These are phyloP conservation scores for Pyrenochaeta sp. DNA, from an alignment of 2,329 filamentous ascomycete species.

Conservation along the genomic window DNA sequence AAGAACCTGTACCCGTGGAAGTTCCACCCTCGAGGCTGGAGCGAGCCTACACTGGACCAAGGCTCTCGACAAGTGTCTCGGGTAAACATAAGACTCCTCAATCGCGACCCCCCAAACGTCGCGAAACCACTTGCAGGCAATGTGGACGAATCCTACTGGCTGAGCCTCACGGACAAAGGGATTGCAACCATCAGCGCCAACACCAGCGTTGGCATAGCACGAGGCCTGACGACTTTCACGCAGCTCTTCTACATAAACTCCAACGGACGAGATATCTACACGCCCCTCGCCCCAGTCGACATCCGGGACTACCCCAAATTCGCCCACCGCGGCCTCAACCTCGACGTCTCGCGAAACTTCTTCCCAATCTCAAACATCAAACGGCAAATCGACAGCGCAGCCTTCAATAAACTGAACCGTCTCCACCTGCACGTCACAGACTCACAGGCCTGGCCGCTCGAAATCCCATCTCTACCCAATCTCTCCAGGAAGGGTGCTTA, in stretches of 20 bases:
- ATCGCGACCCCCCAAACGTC: conserved; percentile 59
- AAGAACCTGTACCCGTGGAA: conserved; percentile 80
- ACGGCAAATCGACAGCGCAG: conserved; percentile 76
- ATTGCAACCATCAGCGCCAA: conserved; percentile 68
- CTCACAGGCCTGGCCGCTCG: conserved; percentile 84
- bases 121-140: conserved; percentile 68
- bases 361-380: conserved; percentile 72
- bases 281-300: conserved; percentile 70
- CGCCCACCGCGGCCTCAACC: conserved; percentile 77
- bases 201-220: conserved; percentile 73
- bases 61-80: conserved; percentile 61
- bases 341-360: conserved; percentile 79
- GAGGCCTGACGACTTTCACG: conserved; percentile 76
- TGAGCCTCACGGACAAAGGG: conserved; percentile 67
- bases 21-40: conserved; percentile 68
- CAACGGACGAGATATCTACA: conserved; percentile 66
- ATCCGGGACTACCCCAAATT: conserved; percentile 80
- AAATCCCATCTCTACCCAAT: conserved; percentile 76
- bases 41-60: conserved; percentile 64
- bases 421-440: conserved; percentile 84
- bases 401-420: conserved; percentile 84
- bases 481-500: conserved; percentile 79
- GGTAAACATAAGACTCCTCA: conserved; percentile 69
- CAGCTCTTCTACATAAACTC: conserved; percentile 82
- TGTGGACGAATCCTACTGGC: conserved; percentile 78